Percentiles rank a stretch among this genome's conserved stretches.
These are phyloP conservation scores for Suillus hirtellus DNA, from an alignment of 768 basidiomycete genomes.

Conservation along the genomic window DNA sequence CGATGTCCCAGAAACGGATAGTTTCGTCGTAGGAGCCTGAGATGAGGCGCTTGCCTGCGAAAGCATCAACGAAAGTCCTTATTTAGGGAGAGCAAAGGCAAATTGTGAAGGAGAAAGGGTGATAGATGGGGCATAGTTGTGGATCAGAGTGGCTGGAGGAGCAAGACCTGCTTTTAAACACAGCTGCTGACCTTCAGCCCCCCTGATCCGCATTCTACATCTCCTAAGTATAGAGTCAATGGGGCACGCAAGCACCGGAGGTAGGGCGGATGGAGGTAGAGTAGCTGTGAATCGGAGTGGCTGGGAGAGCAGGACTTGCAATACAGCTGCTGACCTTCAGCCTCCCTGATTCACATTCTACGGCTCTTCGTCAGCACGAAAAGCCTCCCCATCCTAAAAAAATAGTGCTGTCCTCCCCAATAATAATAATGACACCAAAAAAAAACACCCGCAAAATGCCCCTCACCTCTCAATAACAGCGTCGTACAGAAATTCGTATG, in stretches of 20 bases:
- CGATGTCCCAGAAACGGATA: constrained; percentile 90
- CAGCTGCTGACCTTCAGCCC: neutral
- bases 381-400: no score
- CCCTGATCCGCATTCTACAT: neutral
- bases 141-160: neutral
- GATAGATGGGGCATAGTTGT: neutral
- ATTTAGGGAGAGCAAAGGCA: neutral
- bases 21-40: constrained; percentile 92
- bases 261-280: neutral
- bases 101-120: neutral
- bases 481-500: constrained; percentile 91
- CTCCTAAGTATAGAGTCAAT: neutral
- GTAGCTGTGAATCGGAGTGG: neutral
- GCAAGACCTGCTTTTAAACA: neutral
- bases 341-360: neutral
- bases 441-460: neutral
- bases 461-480: constrained; percentile 58
- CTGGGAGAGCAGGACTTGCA: neutral
- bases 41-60: constrained; percentile 70
- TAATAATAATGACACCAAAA: neutral
- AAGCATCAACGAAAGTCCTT: neutral
- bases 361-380: neutral
- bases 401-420: neutral
- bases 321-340: neutral
- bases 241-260: neutral